Percentiles rank a stretch among this genome's conserved stretches.
These are phyloP conservation scores for Mycena haematopus DNA, from an alignment of 768 basidiomycete species.

Conservation along the genomic window DNA sequence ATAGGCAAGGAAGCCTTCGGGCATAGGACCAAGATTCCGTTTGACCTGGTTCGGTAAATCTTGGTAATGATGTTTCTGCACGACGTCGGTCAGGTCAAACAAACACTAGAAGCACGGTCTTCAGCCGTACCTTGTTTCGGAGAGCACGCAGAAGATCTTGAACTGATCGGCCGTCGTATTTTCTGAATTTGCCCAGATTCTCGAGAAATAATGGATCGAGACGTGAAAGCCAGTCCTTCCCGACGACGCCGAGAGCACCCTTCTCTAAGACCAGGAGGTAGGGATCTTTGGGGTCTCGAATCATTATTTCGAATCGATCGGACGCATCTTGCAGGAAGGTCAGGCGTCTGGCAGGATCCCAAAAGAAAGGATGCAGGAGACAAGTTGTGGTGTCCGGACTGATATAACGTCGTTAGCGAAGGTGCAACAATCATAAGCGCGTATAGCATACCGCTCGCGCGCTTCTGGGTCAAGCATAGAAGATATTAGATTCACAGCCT, in stretches of 20 bases:
- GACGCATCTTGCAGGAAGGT: conserved; percentile 97
- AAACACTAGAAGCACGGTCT: conserved; percentile 1
- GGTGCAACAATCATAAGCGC: conserved; percentile 7
- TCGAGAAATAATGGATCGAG: conserved; percentile 92
- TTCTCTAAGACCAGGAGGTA: conserved; percentile 78
- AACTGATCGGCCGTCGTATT: conserved; percentile 91
- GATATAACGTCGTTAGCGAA: neutral
- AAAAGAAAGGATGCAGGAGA: conserved; percentile 95
- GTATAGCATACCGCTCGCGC: conserved; percentile 63
- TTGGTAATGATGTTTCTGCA: conserved; percentile 96
- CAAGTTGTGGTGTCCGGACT: conserved; percentile 91
- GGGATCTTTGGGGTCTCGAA: conserved; percentile 85
- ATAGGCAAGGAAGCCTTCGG: conserved; percentile 89
- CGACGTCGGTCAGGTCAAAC: neutral
- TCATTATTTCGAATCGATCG: conserved; percentile 98
- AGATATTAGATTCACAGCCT: conserved; percentile 82
- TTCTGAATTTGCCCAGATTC: conserved; percentile 95
- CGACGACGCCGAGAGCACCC: conserved; percentile 73
- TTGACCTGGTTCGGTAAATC: conserved; percentile 94
- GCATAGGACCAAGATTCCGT: conserved; percentile 87
- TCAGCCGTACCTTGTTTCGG: conserved; percentile 85
- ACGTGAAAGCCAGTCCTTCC: conserved; percentile 87
- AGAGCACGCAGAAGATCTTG: conserved; percentile 93
- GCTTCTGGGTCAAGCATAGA: conserved; percentile 84
- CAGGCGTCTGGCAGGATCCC: conserved; percentile 85